phyloP scores from a whole-genome alignment of 768 basidiomycete genomes.

The Erythrobasidium yunnanense region DNA sequence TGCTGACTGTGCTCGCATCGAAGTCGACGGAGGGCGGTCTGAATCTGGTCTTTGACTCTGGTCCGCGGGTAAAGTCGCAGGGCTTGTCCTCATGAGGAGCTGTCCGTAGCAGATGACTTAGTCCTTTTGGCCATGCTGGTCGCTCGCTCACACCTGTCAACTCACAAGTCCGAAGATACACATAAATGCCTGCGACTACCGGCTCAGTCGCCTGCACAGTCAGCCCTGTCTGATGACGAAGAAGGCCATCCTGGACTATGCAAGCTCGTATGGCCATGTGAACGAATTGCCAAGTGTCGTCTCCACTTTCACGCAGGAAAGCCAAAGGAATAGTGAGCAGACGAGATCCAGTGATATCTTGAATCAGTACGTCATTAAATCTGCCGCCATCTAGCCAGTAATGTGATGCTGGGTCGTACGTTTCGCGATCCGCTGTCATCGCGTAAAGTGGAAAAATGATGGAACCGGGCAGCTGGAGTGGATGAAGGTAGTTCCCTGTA shows the following conservation, averaged over 20 bases:
- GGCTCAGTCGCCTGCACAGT: not conserved
- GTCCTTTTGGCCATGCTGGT: not conserved
- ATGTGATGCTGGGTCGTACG: too few species aligned
- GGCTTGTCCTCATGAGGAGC: not conserved
- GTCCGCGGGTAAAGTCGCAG: not conserved
- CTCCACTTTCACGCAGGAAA: not conserved
- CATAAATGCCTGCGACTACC: not conserved
- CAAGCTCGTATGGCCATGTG: not conserved
- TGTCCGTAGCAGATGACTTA: too few species aligned
- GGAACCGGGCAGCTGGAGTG: too few species aligned
- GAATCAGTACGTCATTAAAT: too few species aligned
- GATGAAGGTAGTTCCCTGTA: too few species aligned
- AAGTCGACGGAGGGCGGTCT: not conserved
- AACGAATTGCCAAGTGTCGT: not conserved
- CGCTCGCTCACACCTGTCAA: not conserved
- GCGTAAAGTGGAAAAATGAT: too few species aligned
- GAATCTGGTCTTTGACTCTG: not conserved
- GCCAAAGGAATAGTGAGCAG: slow-evolving; percentile 4
- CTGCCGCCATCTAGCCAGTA: too few species aligned
- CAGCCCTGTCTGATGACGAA: not conserved
- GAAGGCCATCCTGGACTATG: not conserved
- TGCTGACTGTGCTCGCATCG: not conserved
- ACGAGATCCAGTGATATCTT: too few species aligned
- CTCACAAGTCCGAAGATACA: not conserved
- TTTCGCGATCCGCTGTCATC: too few species aligned